Evolutionary conservation across 352 stramenopile genomes (phyloP).

Genomic region (Plasmopara muralis): DNA sequence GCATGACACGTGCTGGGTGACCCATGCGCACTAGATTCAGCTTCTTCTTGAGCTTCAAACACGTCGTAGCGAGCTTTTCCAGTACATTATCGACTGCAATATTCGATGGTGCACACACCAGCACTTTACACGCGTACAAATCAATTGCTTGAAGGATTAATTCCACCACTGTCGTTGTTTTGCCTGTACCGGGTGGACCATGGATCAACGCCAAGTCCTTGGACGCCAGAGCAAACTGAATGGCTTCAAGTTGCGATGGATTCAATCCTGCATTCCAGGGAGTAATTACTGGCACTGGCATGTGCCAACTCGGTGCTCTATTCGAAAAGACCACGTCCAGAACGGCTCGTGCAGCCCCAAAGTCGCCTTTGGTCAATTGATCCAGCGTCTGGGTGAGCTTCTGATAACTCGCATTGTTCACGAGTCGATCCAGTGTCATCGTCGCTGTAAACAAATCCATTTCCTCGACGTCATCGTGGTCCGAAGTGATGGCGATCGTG

Average conservation of each 20-base stretch:
- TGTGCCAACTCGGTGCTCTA: conserved; percentile 43
- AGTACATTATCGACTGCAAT: conserved; percentile 98
- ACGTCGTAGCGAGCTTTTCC: conserved; percentile 80
- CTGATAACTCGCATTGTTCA: conserved; percentile 81
- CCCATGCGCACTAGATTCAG: conserved; percentile 77
- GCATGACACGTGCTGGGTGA: conserved; percentile 92
- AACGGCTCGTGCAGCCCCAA: conserved; percentile 45
- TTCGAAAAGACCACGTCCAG: conserved; percentile 67
- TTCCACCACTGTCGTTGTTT: conserved; percentile 97
- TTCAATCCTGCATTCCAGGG: conserved; percentile 59
- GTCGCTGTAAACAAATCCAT: conserved; percentile 25
- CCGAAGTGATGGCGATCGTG: conserved; percentile 38
- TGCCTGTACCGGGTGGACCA: conserved; percentile 90
- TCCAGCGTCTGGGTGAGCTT: conserved; percentile 66
- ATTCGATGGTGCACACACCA: conserved; percentile 97
- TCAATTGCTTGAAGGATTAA: conserved; percentile 92
- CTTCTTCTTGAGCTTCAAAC: conserved; percentile 24
- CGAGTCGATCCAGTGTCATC: conserved; percentile 70
- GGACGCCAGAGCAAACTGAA: conserved; percentile 75
- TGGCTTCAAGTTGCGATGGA: conserved; percentile 64
- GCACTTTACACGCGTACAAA: conserved; percentile 78
- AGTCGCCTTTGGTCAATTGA: conserved; percentile 55
- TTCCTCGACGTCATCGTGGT: conserved; percentile 58
- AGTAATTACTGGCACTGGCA: conserved; percentile 34
- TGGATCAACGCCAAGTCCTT: conserved; percentile 90